Evolutionary conservation across 441 rosid species (phyloP).

Genomic region (Capsella rubella): DNA sequence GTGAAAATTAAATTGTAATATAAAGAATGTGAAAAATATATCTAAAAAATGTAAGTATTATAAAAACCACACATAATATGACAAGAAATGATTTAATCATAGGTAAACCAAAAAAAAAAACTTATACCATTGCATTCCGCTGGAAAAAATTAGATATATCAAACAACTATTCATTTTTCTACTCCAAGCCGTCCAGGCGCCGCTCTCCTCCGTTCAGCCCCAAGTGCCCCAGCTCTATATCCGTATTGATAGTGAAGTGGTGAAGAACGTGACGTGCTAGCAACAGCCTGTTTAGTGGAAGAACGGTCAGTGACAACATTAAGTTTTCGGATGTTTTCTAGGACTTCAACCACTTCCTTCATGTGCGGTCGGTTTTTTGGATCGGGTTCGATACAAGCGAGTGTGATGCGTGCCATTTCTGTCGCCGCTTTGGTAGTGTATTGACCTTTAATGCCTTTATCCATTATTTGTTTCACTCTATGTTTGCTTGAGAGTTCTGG

Average conservation of each 20-base stretch:
- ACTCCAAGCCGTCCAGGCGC: background rate
- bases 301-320: slow-evolving; percentile 10
- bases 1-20: too few species aligned
- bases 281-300: background rate
- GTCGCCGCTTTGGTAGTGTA: slow-evolving; percentile 49
- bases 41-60: too few species aligned
- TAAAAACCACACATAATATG: too few species aligned
- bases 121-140: background rate
- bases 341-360: slow-evolving; percentile 51
- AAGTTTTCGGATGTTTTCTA: slow-evolving; percentile 44
- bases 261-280: slow-evolving; percentile 15
- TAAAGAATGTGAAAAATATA: too few species aligned
- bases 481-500: slow-evolving; percentile 51
- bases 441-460: slow-evolving; percentile 56
- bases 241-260: slow-evolving; percentile 27
- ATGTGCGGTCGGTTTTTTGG: slow-evolving; percentile 59
- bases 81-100: background rate
- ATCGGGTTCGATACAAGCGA: slow-evolving; percentile 48
- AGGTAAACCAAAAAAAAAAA: too few species aligned
- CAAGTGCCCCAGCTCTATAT: slow-evolving; percentile 17
- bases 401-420: slow-evolving; percentile 47
- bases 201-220: slow-evolving; percentile 6
- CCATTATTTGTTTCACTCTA: slow-evolving; percentile 53
- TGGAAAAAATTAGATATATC: background rate
- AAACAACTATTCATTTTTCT: background rate